Evolutionary conservation across 2,329 filamentous ascomycete genomes (phyloP), one percentile per base, ranked within the genome.

Genomic region (Periglandula ipomoeae): DNA sequence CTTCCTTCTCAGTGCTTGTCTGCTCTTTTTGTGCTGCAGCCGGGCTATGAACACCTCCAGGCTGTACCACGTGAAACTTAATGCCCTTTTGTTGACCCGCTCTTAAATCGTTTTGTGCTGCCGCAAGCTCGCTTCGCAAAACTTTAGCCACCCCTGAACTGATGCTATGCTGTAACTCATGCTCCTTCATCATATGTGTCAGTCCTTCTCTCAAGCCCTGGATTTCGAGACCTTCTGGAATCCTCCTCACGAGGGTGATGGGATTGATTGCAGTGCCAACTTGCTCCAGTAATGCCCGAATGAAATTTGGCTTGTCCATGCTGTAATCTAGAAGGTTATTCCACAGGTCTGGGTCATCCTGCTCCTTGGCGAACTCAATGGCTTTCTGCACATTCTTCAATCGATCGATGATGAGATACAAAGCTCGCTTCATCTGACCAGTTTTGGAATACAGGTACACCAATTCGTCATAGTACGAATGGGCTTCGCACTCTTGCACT

Each of bases 301-400:
- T 97, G 68, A 98, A 98, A 37, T 81, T 81, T 1, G 93, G 93
- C 61, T 96, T 95, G 68, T 96, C 89, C 93, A 98, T 97, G 52
- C 87, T 91, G 65, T 97, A 97, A 57, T 91, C 82, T 5, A 98
- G 78, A 7, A 98, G 75, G 60, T 97, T 90, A 55, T 95, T 87
- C 93, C 93, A 98, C 0, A 98, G 75, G 57, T 96, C 90, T 0
- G 84, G 82, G 58, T 96, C 90, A 54, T 93, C 84, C 61, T 97
- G 89, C 53, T 90, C 85, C 65, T 96, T 96, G 47, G 89, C 90
- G 60, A 98, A 98, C 1, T 85, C 79, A 56, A 98, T 98, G 8
- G 93, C 93, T 56, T 93, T 89, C 44, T 84, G 85, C 44, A 97
- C 90, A 62, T 98, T 88, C 50, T 84, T 83, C 5, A 98, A 76